These are phyloP conservation scores for Elsinoe perseae DNA, from an alignment of 2,329 filamentous ascomycete genomes.

Conservation along the genomic window DNA sequence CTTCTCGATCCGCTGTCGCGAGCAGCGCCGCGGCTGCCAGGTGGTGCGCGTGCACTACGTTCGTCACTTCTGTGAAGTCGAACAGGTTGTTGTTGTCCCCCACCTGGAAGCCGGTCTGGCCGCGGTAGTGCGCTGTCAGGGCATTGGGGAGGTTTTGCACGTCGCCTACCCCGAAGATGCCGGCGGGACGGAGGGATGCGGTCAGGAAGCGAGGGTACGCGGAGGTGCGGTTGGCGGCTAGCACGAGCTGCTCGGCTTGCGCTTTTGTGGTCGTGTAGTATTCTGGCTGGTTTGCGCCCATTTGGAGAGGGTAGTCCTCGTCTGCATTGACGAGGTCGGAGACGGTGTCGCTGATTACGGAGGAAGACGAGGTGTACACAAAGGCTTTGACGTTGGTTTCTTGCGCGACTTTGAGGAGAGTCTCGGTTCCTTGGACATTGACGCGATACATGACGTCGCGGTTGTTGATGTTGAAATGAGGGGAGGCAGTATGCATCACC, in stretches of 20 bases:
- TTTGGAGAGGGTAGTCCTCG: constrained; percentile 40
- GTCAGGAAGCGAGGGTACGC: constrained; percentile 40
- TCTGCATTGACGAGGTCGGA: constrained; percentile 43
- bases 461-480: constrained; percentile 33
- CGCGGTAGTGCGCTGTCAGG: constrained; percentile 38
- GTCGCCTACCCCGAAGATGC: constrained; percentile 46
- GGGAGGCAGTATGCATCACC: constrained; percentile 45
- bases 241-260: constrained; percentile 42
- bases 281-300: constrained; percentile 41
- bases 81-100: constrained; percentile 47
- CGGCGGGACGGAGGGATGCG: constrained; percentile 42
- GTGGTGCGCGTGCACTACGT: constrained; percentile 46
- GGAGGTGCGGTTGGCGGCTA: constrained; percentile 41
- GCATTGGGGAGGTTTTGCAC: constrained; percentile 40
- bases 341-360: constrained; percentile 40
- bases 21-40: constrained; percentile 45
- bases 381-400: constrained; percentile 45
- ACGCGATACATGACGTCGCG: constrained; percentile 41
- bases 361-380: constrained; percentile 46
- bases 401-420: constrained; percentile 40
- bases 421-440: constrained; percentile 46
- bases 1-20: constrained; percentile 33
- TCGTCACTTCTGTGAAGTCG: constrained; percentile 48
- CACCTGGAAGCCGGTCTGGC: constrained; percentile 45
- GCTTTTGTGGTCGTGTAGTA: constrained; percentile 46